Evolutionary conservation across 1,284 basidiomycete genomes (phyloP), one percentile per base, ranked within the genome.

Genomic region (Porogramme epimiltina): DNA sequence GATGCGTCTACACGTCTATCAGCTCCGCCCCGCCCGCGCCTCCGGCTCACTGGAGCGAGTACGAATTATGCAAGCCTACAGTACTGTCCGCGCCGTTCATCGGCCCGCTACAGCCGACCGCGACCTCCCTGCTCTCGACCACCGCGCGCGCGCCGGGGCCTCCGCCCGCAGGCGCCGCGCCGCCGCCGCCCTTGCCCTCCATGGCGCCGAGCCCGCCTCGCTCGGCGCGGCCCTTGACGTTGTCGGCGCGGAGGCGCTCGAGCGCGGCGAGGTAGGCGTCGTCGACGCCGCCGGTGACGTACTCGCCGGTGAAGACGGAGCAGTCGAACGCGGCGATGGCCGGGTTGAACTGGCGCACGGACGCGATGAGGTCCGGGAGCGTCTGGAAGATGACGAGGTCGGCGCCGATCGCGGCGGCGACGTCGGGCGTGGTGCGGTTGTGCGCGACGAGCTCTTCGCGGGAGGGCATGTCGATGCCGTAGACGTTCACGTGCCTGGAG

Each of bases 401-500:
- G 16, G 95, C 97, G 42, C 95, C 95, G 62, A 99, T 98, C 49
- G 85, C 83, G 22, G 77, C 66, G 3, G 94, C 93, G 54, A 99
- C 87, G 55, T 89, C 82, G 37, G 84, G 79, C 19, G 83, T 84
- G 43, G 86, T 85, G 49, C 94, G 86, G 41, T 80, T 84, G 71
- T 97, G 81, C 0, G 95, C 97, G 45, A 99, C 96, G 31, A 99
- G 89, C 70, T 99, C 97, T 34, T 78, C 73, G 9, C 94, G 87
- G 1, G 94, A 94, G 26, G 97, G 97, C 97, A 99, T 99, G 76
- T 99, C 97, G 67, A 99, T 99, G 28, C 97, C 97, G 73, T 99
- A 99, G 5, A 99, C 97, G 68, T 99, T 98, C 10, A 93, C 89
- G 71, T 87, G 85, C 40, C 93, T 92, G 46, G 2, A 52, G 31